Conservation (phyloP, 768 basidiomycete species). For the Suillus fuscotomentosus region DNA sequence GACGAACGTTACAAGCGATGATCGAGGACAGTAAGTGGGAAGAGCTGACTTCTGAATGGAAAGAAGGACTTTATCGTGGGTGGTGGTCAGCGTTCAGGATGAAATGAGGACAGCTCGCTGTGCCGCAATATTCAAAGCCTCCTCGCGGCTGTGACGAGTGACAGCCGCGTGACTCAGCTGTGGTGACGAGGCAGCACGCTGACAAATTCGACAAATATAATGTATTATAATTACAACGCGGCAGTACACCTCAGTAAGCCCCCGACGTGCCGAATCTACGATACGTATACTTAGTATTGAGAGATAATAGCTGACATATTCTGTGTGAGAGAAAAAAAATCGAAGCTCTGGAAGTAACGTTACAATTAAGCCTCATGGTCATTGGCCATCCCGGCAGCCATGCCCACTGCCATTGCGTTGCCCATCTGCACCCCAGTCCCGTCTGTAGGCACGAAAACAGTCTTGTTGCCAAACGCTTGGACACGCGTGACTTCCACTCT, state of each 20-base stretch:
- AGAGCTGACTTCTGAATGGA: slow-evolving; percentile 6
- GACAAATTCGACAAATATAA: neutral
- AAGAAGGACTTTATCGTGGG: slow-evolving; percentile 12
- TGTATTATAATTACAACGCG: neutral
- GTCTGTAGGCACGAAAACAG: slow-evolving; percentile 70
- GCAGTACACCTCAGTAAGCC: neutral
- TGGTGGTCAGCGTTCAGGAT: slow-evolving; percentile 27
- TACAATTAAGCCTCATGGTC: slow-evolving; percentile 14
- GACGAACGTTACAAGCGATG: slow-evolving; percentile 16
- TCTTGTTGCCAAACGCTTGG: slow-evolving; percentile 63
- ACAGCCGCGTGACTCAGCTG: slow-evolving; percentile 26
- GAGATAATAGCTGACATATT: neutral
- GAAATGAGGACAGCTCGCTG: slow-evolving; percentile 19
- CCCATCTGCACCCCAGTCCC: slow-evolving; percentile 58
- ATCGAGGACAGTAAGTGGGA: slow-evolving; percentile 8
- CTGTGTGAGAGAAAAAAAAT: neutral
- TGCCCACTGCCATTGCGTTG: slow-evolving; percentile 60
- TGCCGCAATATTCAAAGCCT: slow-evolving; percentile 26
- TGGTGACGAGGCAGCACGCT: neutral
- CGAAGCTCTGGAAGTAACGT: neutral
- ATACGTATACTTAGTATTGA: neutral
- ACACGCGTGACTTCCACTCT: slow-evolving; percentile 64
- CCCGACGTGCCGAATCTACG: neutral
- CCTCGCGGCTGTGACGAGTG: slow-evolving; percentile 33
- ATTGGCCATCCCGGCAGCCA: slow-evolving; percentile 65